Percentiles rank a stretch among this genome's conserved stretches.
These are phyloP conservation scores for Agrocybe praecox DNA, from an alignment of 768 basidiomycete species.

Conservation along the genomic window DNA sequence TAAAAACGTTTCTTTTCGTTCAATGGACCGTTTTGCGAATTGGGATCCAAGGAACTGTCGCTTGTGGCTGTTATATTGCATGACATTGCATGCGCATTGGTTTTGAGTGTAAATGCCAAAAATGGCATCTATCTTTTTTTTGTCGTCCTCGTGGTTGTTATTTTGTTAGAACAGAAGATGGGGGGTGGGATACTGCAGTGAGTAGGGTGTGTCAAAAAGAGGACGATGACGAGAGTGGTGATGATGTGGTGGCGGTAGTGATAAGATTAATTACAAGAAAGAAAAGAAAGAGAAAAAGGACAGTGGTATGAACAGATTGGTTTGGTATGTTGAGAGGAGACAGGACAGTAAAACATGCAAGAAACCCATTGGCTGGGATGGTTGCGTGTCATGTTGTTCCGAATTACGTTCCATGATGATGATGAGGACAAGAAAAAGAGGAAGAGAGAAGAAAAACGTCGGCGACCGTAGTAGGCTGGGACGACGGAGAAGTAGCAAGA, in stretches of 20 bases:
- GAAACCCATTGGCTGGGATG: too few species aligned
- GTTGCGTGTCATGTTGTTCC: too few species aligned
- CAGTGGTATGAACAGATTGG: not conserved
- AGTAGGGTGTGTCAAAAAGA: too few species aligned
- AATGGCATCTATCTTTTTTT: too few species aligned
- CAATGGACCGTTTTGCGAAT: not conserved
- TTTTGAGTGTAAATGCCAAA: too few species aligned
- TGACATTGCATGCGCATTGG: too few species aligned
- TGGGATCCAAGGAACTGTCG: not conserved
- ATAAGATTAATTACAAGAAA: not conserved
- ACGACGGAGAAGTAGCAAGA: too few species aligned
- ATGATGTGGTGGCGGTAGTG: not conserved
- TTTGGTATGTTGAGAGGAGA: conserved; percentile 2
- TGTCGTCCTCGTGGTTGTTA: too few species aligned
- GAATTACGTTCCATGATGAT: too few species aligned
- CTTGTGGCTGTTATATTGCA: too few species aligned
- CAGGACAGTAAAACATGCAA: conserved; percentile 5
- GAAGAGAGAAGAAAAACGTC: not conserved
- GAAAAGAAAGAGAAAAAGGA: not conserved
- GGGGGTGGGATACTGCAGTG: not conserved
- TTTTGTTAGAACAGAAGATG: not conserved
- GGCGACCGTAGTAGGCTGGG: too few species aligned
- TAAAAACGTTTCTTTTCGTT: not conserved
- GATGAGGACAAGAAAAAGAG: not conserved
- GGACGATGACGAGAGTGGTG: not conserved